Evolutionary conservation across 306 rosid genomes (phyloP).

Genomic region (Dryas drummondii): DNA sequence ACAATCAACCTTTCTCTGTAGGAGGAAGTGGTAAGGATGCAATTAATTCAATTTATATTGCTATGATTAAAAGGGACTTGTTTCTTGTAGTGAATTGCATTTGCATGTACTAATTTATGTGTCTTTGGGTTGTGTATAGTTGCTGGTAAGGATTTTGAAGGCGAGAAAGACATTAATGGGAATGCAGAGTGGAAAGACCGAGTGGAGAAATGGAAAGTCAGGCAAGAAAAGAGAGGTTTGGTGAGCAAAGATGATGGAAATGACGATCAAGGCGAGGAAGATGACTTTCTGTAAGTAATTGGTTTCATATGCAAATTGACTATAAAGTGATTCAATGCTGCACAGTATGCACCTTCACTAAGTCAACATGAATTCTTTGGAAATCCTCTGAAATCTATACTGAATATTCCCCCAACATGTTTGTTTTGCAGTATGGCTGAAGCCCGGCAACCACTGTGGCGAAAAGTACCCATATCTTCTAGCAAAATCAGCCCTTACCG

Average conservation of each 20-base stretch:
- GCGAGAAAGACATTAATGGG: constrained; percentile 36
- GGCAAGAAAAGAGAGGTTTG: constrained; percentile 75
- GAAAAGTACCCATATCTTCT: constrained; percentile 71
- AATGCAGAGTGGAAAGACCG: constrained; percentile 64
- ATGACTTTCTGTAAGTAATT: constrained; percentile 58
- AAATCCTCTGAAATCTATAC: no score
- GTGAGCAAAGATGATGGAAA: constrained; percentile 52
- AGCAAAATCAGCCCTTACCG: constrained; percentile 89
- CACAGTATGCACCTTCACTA: no score
- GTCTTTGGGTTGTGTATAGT: constrained; percentile 32
- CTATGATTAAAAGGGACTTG: neutral
- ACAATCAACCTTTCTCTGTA: constrained; percentile 52
- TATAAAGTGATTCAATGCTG: no score
- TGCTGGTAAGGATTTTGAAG: constrained; percentile 65
- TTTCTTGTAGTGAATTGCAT: neutral
- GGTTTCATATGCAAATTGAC: neutral
- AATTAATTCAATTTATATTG: neutral
- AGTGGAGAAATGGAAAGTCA: constrained; percentile 98
- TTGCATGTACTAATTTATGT: neutral
- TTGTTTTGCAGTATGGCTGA: constrained; percentile 55
- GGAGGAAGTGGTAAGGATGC: constrained; percentile 57
- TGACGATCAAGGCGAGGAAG: constrained; percentile 65
- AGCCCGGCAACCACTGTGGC: constrained; percentile 87
- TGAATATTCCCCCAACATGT: no score
- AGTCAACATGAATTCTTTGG: no score